Percentiles rank a stretch among this genome's conserved stretches.
Conservation (phyloP, 1,139 yeast genomes). For the Chernovozyma aurita region DNA sequence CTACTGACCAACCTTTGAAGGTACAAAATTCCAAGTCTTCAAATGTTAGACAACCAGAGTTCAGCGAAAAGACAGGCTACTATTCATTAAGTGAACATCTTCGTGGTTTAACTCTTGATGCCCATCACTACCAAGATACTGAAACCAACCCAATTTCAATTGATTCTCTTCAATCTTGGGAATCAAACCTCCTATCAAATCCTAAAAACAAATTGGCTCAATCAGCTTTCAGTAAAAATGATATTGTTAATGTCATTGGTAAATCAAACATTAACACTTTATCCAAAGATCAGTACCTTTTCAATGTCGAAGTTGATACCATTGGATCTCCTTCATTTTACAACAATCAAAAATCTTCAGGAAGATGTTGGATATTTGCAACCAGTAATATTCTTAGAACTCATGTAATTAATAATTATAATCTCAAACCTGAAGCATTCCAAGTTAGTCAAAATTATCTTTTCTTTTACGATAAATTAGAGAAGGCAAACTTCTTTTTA, state of each 20-base stretch:
- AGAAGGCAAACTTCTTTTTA: constrained; percentile 70
- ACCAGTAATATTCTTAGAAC: constrained; percentile 68
- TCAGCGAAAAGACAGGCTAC: constrained; percentile 13
- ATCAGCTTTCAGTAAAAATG: constrained; percentile 51
- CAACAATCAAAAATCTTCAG: constrained; percentile 69
- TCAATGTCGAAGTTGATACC: constrained; percentile 54
- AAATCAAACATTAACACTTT: constrained; percentile 18
- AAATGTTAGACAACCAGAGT: neutral
- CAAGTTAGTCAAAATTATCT: constrained; percentile 67
- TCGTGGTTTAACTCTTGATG: constrained; percentile 11
- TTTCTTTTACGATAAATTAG: constrained; percentile 72
- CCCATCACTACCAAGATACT: constrained; percentile 1
- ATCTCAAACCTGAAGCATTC: constrained; percentile 54
- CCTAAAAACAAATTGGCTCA: constrained; percentile 58
- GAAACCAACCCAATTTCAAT: constrained; percentile 24
- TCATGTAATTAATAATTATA: constrained; percentile 56
- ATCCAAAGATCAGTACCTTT: constrained; percentile 43
- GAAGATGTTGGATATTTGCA: constrained; percentile 88
- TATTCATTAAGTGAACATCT: constrained; percentile 5
- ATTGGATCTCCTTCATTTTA: constrained; percentile 61
- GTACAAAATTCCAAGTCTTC: neutral
- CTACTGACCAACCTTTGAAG: neutral
- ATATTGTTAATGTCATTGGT: constrained; percentile 41
- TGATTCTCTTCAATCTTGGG: constrained; percentile 45
- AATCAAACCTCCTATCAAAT: constrained; percentile 41